phyloP scores from a whole-genome alignment of 306 rosid species.

The Alnus rubra region DNA sequence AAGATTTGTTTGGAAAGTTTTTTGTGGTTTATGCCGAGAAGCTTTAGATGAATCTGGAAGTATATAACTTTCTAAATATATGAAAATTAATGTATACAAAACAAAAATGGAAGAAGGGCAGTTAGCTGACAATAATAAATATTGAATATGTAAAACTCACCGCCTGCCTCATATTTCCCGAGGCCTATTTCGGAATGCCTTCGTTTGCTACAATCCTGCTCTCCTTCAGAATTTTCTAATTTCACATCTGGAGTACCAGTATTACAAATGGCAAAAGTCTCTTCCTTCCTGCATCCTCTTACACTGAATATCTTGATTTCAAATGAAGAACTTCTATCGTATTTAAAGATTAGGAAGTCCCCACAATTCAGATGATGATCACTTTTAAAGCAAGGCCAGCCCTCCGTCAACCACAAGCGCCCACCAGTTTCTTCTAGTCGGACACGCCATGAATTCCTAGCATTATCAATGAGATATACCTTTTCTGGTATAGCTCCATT shows the following conservation, averaged over 20 bases:
- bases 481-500: conserved; percentile 11
- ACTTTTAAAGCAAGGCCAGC: conserved; percentile 27
- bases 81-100: neutral
- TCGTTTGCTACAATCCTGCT: neutral
- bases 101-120: neutral
- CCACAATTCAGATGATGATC: conserved; percentile 19
- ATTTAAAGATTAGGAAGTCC: conserved; percentile 26
- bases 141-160: neutral
- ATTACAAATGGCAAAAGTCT: neutral
- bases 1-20: neutral
- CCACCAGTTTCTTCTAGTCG: conserved; percentile 12
- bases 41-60: conserved; percentile 2
- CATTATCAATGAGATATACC: conserved; percentile 12
- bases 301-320: neutral
- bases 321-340: neutral
- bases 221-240: neutral
- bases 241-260: neutral
- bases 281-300: conserved; percentile 10
- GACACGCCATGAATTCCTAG: conserved; percentile 26
- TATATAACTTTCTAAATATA: neutral
- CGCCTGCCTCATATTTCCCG: neutral
- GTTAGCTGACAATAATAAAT: neutral
- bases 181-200: neutral
- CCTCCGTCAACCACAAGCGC: conserved; percentile 7
- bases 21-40: neutral